Evolutionary conservation across 176 grass and related monocot genomes (phyloP), one percentile per base, ranked within the genome.

Genomic region (Eleusine indica): DNA sequence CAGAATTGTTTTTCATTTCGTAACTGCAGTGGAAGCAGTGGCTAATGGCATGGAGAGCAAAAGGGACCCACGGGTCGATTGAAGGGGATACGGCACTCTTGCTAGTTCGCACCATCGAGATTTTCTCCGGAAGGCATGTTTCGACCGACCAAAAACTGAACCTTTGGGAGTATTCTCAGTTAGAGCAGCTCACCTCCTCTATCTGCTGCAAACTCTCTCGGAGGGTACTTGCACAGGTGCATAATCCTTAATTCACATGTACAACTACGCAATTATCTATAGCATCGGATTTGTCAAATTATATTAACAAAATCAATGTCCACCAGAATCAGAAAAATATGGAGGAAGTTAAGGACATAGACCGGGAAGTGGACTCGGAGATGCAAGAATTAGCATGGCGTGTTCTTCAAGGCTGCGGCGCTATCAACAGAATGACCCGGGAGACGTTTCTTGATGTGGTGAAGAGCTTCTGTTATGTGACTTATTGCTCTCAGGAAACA

Each of bases 21-120:
- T 21, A 10, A 42, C n/a, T 80, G 22, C 82, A 95, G 93, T 95
- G 93, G 93, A 56, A 29, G 32, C 70, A 88, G n/a, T 96, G 93
- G 93, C 10, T 96, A 18, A 70, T 37, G 74, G 21, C 54, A 38
- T 78, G 74, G 28, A 71, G 15, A 6, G 77, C 11, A 3, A 40
- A 75, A 80, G 81, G 68, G 15, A 46, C 18, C 7, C 6, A 37
- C 1, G 73, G 2, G 12, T 21, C 17, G 8, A 2, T 12, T 3
- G 63, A 14, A 70, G 58, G 71, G 13, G 21, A 88, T 30, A 87
- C 83, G 0, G 88, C 85, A 6, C 18, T 92, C 1, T 41, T 92
- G 19, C 29, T 92, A 2, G 88, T 82, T 15, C 62, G 76, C 0
- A 84, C 86, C 2, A n/a, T 96, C 1, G 90, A 92, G 52, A 90